A percentile compares a stretch with the other conserved stretches of the same genome.
Evolutionary conservation across 2,329 filamentous ascomycete species (phyloP).

Genomic region (Alternaria solani): DNA sequence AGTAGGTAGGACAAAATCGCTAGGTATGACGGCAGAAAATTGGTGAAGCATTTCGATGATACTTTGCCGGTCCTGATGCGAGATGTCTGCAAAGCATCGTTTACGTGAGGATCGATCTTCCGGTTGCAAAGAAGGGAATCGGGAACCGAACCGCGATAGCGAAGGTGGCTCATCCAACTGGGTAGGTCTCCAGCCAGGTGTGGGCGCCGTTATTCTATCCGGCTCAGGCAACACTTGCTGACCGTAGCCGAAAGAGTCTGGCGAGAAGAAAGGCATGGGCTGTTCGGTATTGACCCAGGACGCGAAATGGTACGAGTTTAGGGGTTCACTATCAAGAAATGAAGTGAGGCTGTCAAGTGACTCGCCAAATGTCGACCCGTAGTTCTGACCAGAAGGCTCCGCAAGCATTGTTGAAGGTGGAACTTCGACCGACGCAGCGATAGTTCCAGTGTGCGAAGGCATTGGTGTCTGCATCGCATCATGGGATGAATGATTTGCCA

Average conservation of each 20-base stretch:
- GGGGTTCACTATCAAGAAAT: conserved; percentile 50
- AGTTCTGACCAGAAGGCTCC: conserved; percentile 8
- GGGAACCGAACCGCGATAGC: conserved; percentile 51
- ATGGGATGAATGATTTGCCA: conserved; percentile 23
- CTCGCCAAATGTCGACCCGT: conserved; percentile 36
- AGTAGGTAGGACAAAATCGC: conserved; percentile 72
- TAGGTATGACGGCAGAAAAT: conserved; percentile 67
- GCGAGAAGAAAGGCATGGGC: conserved; percentile 54
- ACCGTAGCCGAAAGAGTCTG: conserved; percentile 47
- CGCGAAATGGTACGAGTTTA: conserved; percentile 52
- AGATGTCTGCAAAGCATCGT: conserved; percentile 46
- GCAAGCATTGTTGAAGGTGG: conserved; percentile 14
- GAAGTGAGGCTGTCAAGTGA: conserved; percentile 50
- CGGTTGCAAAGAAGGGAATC: conserved; percentile 51
- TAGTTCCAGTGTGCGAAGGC: conserved; percentile 22
- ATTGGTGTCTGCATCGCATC: conserved; percentile 23
- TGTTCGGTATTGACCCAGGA: conserved; percentile 53
- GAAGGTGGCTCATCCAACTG: conserved; percentile 41
- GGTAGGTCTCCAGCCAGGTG: conserved; percentile 20
- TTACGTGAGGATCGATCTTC: conserved; percentile 37
- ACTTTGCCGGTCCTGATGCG: conserved; percentile 43
- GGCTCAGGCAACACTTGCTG: conserved; percentile 33
- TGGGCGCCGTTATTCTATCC: conserved; percentile 7
- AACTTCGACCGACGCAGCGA: conserved; percentile 26
- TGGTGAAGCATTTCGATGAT: conserved; percentile 68